These are phyloP conservation scores for Annona cherimola DNA, from an alignment of 164 flowering plant genomes.

Conservation along the genomic window DNA sequence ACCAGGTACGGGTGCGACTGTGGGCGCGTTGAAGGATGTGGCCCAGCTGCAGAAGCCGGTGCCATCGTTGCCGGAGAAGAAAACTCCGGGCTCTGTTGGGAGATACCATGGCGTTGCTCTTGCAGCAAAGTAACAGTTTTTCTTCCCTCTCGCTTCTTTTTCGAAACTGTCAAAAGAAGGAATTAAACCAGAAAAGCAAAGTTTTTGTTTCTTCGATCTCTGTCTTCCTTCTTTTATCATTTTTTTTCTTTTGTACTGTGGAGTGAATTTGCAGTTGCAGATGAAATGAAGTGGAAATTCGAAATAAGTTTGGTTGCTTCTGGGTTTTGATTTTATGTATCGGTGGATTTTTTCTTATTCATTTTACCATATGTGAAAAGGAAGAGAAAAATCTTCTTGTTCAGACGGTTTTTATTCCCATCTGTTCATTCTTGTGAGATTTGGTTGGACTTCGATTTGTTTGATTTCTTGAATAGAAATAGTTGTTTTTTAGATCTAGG, in stretches of 20 bases:
- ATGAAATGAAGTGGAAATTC: not conserved
- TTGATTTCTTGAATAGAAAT: not conserved
- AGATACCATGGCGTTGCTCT: constrained; percentile 38
- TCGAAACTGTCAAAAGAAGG: too few species aligned
- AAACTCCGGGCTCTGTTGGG: constrained; percentile 39
- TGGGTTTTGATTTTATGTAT: too few species aligned
- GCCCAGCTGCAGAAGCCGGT: constrained; percentile 28
- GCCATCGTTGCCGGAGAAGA: constrained; percentile 41
- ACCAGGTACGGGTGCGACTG: constrained; percentile 15
- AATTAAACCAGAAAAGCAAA: not conserved
- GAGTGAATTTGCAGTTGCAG: not conserved
- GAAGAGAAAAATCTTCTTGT: not conserved
- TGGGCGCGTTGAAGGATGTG: constrained; percentile 22
- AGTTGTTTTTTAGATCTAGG: not conserved
- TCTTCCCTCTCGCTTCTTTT: not conserved
- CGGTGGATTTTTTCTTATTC: not conserved
- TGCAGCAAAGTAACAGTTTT: constrained; percentile 53
- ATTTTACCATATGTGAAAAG: not conserved
- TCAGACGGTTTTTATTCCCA: not conserved
- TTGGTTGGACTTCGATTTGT: too few species aligned
- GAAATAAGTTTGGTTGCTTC: not conserved
- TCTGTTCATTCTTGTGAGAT: not conserved
- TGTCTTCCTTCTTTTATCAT: not conserved
- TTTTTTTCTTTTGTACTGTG: too few species aligned
- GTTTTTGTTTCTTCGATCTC: not conserved